Evolutionary conservation across 2,329 filamentous ascomycete genomes (phyloP), one percentile per base, ranked within the genome.

Genomic region (Trichoderma semiorbis): DNA sequence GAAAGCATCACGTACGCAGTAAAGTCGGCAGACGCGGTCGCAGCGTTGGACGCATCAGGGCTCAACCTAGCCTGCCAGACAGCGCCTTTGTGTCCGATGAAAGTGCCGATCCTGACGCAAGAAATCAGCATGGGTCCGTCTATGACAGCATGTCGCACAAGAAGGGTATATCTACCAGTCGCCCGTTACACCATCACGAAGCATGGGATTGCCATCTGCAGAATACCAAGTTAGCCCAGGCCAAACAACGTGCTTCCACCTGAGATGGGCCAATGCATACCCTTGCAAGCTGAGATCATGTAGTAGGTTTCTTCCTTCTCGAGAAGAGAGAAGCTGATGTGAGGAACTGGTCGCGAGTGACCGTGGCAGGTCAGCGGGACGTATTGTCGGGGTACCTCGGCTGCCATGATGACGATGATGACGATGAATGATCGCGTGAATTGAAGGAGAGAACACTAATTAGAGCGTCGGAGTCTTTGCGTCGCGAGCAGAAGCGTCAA

Each of bases 61-160:
- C 94, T 97, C 43, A 99, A 87, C 77, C 95, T 90, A 69, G 95
- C 93, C 84, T 98, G 95, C 94, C 96, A 99, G 73, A 98, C 95
- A 47, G 96, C 96, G 74, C 96, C 96, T 84, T 99, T 98, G 85
- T 99, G 96, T 53, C 96, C 96, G 78, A 99, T 92, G 80, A 98
- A 98, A 47, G 96, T 98, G 63, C 96, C 96, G 77, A 98, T 98
- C 93, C 94, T 97, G 57, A 61, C 43, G 26, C 67, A 60, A 39
- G 14, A 62, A 26, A 28, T 69, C 43, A 69, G 67, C 57, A 53
- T 28, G 14, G 36, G 7, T 18, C 26, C 28, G 30, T 34, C 39
- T n/a, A 21, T 60, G 36, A 47, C 66, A 69, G 24, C 16, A 43
- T 43, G 55, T 50, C 18, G 28, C 66, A 69, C 55, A 69, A 50